Base-by-base conservation (phyloP, 345 rosid species). In the Brassica napus region DNA sequence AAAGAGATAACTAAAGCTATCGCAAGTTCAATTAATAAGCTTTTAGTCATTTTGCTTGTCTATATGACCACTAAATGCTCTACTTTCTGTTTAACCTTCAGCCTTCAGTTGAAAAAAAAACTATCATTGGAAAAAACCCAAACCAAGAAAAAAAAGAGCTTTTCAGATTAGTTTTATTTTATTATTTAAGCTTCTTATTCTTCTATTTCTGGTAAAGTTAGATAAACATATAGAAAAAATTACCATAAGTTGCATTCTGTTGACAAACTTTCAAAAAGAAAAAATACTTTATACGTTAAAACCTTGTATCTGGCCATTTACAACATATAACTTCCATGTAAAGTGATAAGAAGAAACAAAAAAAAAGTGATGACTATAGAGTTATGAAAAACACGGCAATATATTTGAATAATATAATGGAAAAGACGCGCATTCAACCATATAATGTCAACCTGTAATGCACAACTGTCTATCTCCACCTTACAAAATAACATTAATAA, bases 381-480 rank as follows among this genome's bases (percentile, higher is more conserved):
- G 39, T 59, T 58, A 4, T 66, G 74, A 73, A 73, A 73, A 73
- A 79, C 78, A 79, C 78, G 75, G 70, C 49, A 49, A 60, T 37
- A 57, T 28, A 60, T 65, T 44, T 68, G 72, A 60, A 74, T 73
- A 6, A 37, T 68, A 61, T 52, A 68, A 71, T 70, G 80, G 24
- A 8, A 49, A 61, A 68, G 14, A 81, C 80, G 80, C 83, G 80
- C 58, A 65, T 81, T 81, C 65, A 76, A 81, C 83, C 8, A 31
- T 65, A 71, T 71, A 76, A 71, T 81, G 80, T 81, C 80, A 76
- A 76, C 60, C 65, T 81, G 11, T 72, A 75, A n/a, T 69, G 61
- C 67, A 81, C 83, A 81, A 76, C 83, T 81, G 83, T 47, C 73
- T 71, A 76, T 80, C 80, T 75, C 80, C 77, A 80, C 83, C 60